Evolutionary conservation across 768 basidiomycete species (phyloP).

Genomic region (Russula olivacea): DNA sequence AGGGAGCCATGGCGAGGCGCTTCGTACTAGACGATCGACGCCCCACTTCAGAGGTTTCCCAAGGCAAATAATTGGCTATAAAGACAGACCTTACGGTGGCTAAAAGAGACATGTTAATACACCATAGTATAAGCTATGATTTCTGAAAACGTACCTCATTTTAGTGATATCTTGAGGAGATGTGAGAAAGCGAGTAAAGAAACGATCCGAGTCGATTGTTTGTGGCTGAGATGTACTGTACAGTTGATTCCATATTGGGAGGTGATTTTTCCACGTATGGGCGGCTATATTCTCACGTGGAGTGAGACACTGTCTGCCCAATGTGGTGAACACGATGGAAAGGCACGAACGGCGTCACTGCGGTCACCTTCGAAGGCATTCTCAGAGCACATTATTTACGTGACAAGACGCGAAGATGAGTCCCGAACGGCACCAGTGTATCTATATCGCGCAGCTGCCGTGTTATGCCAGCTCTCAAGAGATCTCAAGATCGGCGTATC

Average conservation of each 20-base stretch:
- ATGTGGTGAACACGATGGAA: neutral
- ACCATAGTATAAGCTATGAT: neutral
- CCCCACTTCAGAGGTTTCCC: slow-evolving; percentile 28
- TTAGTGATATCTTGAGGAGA: slow-evolving; percentile 28
- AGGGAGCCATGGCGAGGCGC: slow-evolving; percentile 97
- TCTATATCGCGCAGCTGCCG: neutral
- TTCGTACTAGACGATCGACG: slow-evolving; percentile 67
- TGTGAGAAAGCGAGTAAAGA: neutral
- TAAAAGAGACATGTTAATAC: slow-evolving; percentile 32
- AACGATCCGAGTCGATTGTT: too few relatives aligned
- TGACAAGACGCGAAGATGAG: neutral
- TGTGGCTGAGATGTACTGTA: slow-evolving; percentile 26
- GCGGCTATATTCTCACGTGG: slow-evolving; percentile 4
- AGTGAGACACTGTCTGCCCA: neutral
- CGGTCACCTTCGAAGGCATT: slow-evolving; percentile 3
- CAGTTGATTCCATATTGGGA: slow-evolving; percentile 18
- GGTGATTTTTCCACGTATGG: neutral
- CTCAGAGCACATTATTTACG: neutral
- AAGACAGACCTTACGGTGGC: slow-evolving; percentile 78
- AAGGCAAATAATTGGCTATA: slow-evolving; percentile 12
- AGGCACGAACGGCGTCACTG: neutral
- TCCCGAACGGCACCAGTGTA: neutral
- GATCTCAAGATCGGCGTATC: slow-evolving; percentile 13
- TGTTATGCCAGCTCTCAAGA: slow-evolving; percentile 9
- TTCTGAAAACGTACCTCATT: slow-evolving; percentile 35